Evolutionary conservation across 2,329 filamentous ascomycete genomes (phyloP).

Genomic region (Xylariales sp.): DNA sequence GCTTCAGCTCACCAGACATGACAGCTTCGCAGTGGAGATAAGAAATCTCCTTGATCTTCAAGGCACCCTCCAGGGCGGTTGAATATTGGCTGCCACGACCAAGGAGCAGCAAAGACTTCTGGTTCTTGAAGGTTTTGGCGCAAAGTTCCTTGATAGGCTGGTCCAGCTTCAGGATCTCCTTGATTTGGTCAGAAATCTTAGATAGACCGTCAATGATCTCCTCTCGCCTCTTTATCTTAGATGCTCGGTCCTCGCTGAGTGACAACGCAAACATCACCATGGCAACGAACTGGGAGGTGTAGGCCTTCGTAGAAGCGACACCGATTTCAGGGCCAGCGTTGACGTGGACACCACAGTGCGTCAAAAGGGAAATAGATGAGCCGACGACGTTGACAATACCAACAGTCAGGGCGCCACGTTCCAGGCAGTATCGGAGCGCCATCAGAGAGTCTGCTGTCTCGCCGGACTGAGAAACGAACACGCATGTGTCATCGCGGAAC

Average conservation of each 20-base stretch:
- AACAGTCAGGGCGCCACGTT: conserved; percentile 95
- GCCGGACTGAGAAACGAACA: conserved; percentile 98
- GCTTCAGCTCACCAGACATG: conserved; percentile 99
- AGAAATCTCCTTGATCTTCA: conserved; percentile 99
- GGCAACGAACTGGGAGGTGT: conserved; percentile 98
- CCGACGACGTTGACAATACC: conserved; percentile 99
- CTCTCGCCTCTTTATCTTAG: conserved; percentile 89
- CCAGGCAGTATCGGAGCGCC: conserved; percentile 97
- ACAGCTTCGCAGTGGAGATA: conserved; percentile 99
- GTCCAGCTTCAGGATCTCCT: conserved; percentile 89
- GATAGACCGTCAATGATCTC: conserved; percentile 96
- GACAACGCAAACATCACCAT: conserved; percentile 99
- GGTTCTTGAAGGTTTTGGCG: conserved; percentile 91
- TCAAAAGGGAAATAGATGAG: conserved; percentile 97
- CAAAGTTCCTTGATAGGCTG: conserved; percentile 95
- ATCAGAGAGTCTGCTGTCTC: conserved; percentile 98
- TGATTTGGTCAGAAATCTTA: conserved; percentile 91
- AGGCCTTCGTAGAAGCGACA: conserved; percentile 98
- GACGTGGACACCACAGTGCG: conserved; percentile 99
- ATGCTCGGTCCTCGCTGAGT: conserved; percentile 94
- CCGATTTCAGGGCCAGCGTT: conserved; percentile 99
- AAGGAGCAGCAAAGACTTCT: conserved; percentile 93
- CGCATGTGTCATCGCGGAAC: conserved; percentile 98
- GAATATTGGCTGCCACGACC: conserved; percentile 97
- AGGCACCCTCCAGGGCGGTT: conserved; percentile 93